Percentiles rank a stretch among this genome's conserved stretches.
phyloP scores from a whole-genome alignment of 768 basidiomycete genomes.

The Erythrobasidium yunnanense region DNA sequence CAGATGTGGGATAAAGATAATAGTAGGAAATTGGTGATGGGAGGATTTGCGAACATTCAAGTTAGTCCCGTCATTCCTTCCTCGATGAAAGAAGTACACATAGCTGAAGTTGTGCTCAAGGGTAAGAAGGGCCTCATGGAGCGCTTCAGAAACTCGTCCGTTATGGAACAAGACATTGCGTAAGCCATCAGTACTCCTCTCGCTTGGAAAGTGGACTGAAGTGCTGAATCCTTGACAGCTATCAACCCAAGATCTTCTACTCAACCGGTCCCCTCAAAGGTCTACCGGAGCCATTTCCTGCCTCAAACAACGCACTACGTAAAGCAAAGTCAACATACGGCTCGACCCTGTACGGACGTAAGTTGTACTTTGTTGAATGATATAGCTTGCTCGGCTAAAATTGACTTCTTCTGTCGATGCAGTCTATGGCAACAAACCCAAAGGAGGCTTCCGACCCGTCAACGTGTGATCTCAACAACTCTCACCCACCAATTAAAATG shows the following conservation, averaged over 20 bases:
- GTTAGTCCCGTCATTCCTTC: too few relatives aligned
- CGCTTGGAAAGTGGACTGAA: too few relatives aligned
- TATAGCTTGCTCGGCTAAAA: too few relatives aligned
- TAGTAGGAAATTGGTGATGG: constrained; percentile 77
- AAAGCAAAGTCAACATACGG: constrained; percentile 3
- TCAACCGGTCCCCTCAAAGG: constrained; percentile 64
- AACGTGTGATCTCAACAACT: not conserved
- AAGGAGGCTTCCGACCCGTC: constrained; percentile 12
- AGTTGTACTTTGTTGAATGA: too few relatives aligned
- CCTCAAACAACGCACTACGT: not conserved
- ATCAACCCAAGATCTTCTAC: constrained; percentile 68
- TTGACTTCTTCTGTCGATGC: too few relatives aligned
- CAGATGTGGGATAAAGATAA: constrained; percentile 89
- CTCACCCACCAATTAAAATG: not conserved
- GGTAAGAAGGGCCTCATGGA: constrained; percentile 82
- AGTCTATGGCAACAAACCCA: constrained; percentile 20
- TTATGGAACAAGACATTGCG: constrained; percentile 73
- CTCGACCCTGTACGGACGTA: not conserved
- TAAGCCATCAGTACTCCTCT: not conserved
- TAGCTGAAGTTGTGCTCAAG: constrained; percentile 47
- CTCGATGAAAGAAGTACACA: too few relatives aligned
- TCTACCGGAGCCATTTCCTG: constrained; percentile 49
- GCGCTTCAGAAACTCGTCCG: constrained; percentile 81
- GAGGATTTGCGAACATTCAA: constrained; percentile 82
- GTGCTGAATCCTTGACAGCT: constrained; percentile 40